Evolutionary conservation across 2,329 filamentous ascomycete genomes (phyloP).

Genomic region (Colletotrichum cereale): DNA sequence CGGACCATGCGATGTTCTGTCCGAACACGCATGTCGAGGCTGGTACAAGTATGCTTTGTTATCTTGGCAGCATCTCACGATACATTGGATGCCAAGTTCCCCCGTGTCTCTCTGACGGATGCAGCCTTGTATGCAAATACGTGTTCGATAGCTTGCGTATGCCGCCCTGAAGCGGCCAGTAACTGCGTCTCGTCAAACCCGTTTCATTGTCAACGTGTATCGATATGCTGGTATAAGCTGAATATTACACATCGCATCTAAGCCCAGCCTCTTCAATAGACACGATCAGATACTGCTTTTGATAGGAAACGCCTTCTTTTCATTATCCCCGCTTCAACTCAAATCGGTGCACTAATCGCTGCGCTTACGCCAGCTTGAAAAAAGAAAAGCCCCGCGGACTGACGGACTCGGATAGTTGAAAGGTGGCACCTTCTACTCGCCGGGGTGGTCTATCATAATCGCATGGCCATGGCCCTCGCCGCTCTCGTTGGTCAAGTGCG

Average conservation of each 20-base stretch:
- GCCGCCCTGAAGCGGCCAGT: not conserved
- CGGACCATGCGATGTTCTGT: not conserved
- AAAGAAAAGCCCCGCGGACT: too few species aligned
- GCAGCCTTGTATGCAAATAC: not conserved
- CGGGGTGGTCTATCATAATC: not conserved
- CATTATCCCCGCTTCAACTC: not conserved
- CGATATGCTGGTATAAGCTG: not conserved
- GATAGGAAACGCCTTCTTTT: not conserved
- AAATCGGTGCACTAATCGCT: not conserved
- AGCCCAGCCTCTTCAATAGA: too few species aligned
- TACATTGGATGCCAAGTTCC: not conserved
- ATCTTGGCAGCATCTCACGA: not conserved
- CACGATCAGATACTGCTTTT: not conserved
- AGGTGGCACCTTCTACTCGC: not conserved
- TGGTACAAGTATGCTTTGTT: not conserved
- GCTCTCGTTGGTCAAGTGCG: not conserved
- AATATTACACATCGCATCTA: not conserved
- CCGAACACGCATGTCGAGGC: constrained; percentile 3
- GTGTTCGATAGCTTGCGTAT: not conserved
- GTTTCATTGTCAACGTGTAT: not conserved
- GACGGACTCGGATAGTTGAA: not conserved
- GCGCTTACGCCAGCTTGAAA: not conserved
- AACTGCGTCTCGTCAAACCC: not conserved
- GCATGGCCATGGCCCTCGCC: not conserved
- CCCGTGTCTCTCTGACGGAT: not conserved